Evolutionary conservation across 495 filamentous ascomycete species (phyloP), one percentile per base, ranked within the genome.

Genomic region (Filosporella fistucella): DNA sequence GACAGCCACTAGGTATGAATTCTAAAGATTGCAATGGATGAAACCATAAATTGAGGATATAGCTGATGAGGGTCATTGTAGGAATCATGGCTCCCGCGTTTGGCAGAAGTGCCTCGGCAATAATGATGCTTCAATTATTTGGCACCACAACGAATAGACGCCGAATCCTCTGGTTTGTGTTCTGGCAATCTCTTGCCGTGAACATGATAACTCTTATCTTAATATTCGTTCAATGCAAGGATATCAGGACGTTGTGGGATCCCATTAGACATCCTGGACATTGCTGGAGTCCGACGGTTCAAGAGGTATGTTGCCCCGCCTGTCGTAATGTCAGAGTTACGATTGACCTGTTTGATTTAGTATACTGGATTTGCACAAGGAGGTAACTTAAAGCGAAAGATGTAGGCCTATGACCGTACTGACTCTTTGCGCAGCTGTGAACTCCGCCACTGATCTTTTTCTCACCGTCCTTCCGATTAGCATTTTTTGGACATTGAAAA

Each of bases 61-160:
- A 28, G 30, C 1, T 20, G 17, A 1, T 26, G 18, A 2, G 10
- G 10, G n/a, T n/a, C n/a, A n/a, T n/a, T n/a, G 11, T 5, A 38
- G 33, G 45, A 29, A 30, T 48, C 21, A 48, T 41, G 35, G 45
- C 22, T 2, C 10, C 35, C 17, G 39, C 45, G 8, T 48, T 39
- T 11, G 45, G 45, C n/a, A 13, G 45, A 7, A 22, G 40, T 16
- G 22, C 45, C 13, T 48, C 32, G 22, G 32, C 18, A 1, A 1
- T 41, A 0, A 12, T 48, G 17, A 40, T 48, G 45, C 14, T 40
- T 13, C 22, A 48, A 17, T 13, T 48, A 9, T 29, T 48, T 10
- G 45, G 45, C 16, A 41, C 24, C 1, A 48, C 20, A 17, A 21
- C 20, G 3, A n/a, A 6, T 3, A 23, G 34, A 4, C 7, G 21